Percentiles rank a stretch among this genome's conserved stretches.
These are phyloP conservation scores for Eudorina sp. DNA, from an alignment of 139 green algal genomes.

Conservation along the genomic window DNA sequence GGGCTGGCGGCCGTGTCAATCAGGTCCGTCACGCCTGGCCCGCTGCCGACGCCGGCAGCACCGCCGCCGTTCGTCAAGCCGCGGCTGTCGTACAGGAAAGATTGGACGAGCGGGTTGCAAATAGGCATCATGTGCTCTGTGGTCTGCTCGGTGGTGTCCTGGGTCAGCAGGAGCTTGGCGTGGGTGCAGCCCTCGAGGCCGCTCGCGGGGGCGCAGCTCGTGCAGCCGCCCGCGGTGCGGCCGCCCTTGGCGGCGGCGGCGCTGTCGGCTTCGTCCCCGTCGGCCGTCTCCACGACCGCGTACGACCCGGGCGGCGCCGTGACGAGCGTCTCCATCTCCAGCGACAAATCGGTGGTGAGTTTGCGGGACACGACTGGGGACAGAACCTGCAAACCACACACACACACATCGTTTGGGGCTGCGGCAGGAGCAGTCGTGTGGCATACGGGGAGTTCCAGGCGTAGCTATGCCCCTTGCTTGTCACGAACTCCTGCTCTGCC, in stretches of 20 bases:
- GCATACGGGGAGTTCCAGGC: no score
- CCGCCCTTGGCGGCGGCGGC: no score
- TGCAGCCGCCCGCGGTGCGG: no score
- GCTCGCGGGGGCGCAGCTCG: neutral
- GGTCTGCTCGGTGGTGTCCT: neutral
- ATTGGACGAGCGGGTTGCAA: neutral
- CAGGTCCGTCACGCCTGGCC: neutral
- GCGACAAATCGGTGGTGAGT: neutral
- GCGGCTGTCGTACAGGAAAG: neutral
- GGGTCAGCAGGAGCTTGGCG: neutral
- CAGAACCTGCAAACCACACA: neutral
- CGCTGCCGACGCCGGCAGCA: neutral
- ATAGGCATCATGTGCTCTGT: neutral
- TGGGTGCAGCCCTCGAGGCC: neutral
- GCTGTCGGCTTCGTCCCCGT: neutral
- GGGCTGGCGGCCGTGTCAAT: neutral
- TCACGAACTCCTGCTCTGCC: no score
- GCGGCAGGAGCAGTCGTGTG: no score
- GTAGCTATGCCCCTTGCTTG: no score
- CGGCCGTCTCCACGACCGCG: neutral
- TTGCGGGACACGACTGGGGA: neutral
- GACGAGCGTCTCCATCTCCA: slow-evolving; percentile 4
- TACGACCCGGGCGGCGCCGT: slow-evolving; percentile 1
- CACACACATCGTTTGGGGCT: no score
- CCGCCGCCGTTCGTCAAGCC: neutral